Base-by-base conservation (phyloP, 2,329 filamentous ascomycete species). In the Ascocoryne sarcoides region DNA sequence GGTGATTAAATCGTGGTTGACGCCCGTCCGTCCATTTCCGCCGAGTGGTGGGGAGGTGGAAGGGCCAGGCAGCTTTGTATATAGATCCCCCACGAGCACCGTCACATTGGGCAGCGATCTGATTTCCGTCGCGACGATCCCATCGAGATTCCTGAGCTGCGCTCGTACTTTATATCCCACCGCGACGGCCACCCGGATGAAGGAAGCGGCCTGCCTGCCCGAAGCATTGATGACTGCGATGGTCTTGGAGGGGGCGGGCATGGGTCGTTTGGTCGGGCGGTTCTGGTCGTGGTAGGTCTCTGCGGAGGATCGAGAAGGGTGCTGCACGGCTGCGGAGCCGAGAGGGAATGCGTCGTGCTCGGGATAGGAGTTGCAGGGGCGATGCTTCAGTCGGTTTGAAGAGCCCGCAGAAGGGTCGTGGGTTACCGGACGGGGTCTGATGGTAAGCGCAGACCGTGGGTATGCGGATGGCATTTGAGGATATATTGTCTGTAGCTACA, bases 201-300 rank as follows among this genome's bases (percentile, higher is more conserved):
- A 79, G 44, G 89, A 95, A 43, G 90, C 90, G 50, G 90, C 88
- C 70, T 98, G 92, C 55, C 92, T 84, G 58, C 92, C 92, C 61
- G 87, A 90, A 60, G 87, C 87, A 66, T 96, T 96, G 67, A 96
- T 89, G 59, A 95, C 82, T 60, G 89, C 90, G 57, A 94, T 87
- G 40, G 84, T 92, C 34, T 54, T 46, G 20, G 40, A 47, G 30
- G 57, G 55, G 36, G 54, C 51, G 30, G 52, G 54, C 56, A 59
- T 57, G 43, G 55, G 49, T 47, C 56, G 46, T 51, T 59, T 59
- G 2, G 47, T 31, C 3, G 56, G 55, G n/a, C 55, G 51, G 16
- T 53, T 45, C 14, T 49, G 7, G 12, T 26, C 23, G n/a, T 49
- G 49, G 19, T 50, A 43, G 14, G 48, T 44, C 36, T 36, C 39